phyloP scores from a whole-genome alignment of 2,329 filamentous ascomycete species.

The Colletotrichum theobromicola region DNA sequence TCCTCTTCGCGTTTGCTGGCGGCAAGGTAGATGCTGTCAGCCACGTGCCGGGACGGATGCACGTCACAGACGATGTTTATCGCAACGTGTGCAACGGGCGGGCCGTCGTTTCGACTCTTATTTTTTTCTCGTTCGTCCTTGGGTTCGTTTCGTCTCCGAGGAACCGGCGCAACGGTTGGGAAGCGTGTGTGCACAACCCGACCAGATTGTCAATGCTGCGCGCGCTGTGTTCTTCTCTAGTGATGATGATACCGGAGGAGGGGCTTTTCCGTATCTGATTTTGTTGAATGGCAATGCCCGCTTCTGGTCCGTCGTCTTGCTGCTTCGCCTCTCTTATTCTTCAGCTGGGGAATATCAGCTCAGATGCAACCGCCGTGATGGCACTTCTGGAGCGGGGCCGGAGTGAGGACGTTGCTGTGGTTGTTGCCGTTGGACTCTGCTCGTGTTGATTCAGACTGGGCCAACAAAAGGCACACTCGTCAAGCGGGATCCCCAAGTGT shows the following conservation, averaged over 20 bases:
- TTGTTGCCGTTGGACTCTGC: background rate
- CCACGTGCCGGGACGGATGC: background rate
- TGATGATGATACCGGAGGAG: background rate
- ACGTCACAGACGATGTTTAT: background rate
- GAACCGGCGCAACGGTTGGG: background rate
- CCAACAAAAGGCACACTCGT: background rate
- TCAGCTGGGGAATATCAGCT: background rate
- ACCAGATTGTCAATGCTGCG: background rate
- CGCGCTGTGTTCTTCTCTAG: background rate
- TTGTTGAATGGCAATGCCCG: background rate
- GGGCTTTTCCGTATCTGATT: background rate
- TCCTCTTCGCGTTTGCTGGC: background rate
- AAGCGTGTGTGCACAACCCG: background rate
- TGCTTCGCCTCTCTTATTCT: background rate
- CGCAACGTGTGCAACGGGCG: background rate
- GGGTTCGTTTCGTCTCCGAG: background rate
- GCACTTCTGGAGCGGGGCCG: background rate
- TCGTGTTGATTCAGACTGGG: no score
- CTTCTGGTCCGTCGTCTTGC: background rate
- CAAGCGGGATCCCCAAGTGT: background rate
- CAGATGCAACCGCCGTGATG: background rate
- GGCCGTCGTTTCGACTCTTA: background rate
- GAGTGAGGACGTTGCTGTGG: background rate
- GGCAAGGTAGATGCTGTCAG: background rate
- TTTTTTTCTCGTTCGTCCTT: background rate